Conservation (phyloP, 345 rosid genomes). For the Arabidopsis suecica region DNA sequence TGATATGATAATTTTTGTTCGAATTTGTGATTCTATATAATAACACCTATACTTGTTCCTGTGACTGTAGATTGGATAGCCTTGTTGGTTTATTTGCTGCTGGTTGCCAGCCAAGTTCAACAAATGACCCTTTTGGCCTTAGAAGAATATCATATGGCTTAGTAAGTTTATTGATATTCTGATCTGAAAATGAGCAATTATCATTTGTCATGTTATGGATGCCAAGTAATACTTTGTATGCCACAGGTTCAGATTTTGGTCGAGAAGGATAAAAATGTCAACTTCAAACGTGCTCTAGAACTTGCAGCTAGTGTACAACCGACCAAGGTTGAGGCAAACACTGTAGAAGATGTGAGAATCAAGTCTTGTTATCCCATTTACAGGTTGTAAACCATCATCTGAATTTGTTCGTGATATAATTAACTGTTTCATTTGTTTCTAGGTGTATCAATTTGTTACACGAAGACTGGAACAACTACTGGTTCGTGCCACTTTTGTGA, state of each 20-base stretch:
- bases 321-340: constrained; percentile 58
- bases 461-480: constrained; percentile 92
- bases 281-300: constrained; percentile 64
- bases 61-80: constrained; percentile 76
- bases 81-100: constrained; percentile 96
- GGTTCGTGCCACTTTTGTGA: constrained; percentile 56
- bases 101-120: constrained; percentile 96
- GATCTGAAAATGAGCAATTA: not conserved
- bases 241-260: constrained; percentile 88
- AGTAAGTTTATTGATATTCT: constrained; percentile 57
- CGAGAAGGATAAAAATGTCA: constrained; percentile 69
- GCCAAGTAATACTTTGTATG: constrained; percentile 21
- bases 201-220: constrained; percentile 26
- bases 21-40: constrained; percentile 17
- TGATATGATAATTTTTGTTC: constrained; percentile 27
- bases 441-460: constrained; percentile 83
- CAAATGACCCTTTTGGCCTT: constrained; percentile 92
- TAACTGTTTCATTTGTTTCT: constrained; percentile 28
- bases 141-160: constrained; percentile 95
- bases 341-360: constrained; percentile 74
- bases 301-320: constrained; percentile 86
- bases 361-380: constrained; percentile 12
- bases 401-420: not conserved
- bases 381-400: constrained; percentile 26
- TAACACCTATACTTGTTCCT: constrained; percentile 12